These are phyloP conservation scores for Helianthus tuberosus DNA, from an alignment of 129 eudicot genomes.

Conservation along the genomic window DNA sequence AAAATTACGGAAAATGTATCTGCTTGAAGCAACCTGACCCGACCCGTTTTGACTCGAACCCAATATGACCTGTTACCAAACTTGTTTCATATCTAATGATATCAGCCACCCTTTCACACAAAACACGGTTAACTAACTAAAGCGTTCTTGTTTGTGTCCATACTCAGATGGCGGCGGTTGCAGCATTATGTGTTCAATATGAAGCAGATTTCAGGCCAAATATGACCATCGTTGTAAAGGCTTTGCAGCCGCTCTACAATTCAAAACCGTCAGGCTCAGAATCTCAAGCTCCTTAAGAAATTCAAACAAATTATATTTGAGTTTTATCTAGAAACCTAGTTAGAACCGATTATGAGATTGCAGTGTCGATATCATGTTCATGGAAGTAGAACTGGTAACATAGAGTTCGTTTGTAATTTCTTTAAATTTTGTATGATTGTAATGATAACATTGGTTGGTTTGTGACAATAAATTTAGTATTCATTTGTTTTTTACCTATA, in stretches of 20 bases:
- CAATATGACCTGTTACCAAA: background rate
- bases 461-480: constrained; percentile 14
- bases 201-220: constrained; percentile 98
- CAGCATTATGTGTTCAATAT: constrained; percentile 92
- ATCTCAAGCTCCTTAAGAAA: constrained; percentile 43
- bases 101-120: background rate
- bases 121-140: background rate
- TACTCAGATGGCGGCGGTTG: constrained; percentile 95
- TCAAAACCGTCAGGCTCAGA: constrained; percentile 75
- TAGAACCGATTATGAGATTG: constrained; percentile 10
- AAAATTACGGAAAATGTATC: background rate
- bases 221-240: constrained; percentile 99
- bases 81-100: background rate
- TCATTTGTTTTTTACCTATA: too few relatives aligned
- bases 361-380: constrained; percentile 18
- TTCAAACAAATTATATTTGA: constrained; percentile 15
- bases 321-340: constrained; percentile 18
- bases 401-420: constrained; percentile 13
- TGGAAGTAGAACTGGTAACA: constrained; percentile 22
- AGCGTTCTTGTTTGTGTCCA: constrained; percentile 10
- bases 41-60: too few relatives aligned
- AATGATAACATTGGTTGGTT: constrained; percentile 4
- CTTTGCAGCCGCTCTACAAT: constrained; percentile 89
- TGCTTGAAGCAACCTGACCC: background rate
- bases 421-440: constrained; percentile 21